Percentiles rank a stretch among this genome's conserved stretches.
These are phyloP conservation scores for Leucosporidium yakuticum DNA, from an alignment of 768 basidiomycete species.

Conservation along the genomic window DNA sequence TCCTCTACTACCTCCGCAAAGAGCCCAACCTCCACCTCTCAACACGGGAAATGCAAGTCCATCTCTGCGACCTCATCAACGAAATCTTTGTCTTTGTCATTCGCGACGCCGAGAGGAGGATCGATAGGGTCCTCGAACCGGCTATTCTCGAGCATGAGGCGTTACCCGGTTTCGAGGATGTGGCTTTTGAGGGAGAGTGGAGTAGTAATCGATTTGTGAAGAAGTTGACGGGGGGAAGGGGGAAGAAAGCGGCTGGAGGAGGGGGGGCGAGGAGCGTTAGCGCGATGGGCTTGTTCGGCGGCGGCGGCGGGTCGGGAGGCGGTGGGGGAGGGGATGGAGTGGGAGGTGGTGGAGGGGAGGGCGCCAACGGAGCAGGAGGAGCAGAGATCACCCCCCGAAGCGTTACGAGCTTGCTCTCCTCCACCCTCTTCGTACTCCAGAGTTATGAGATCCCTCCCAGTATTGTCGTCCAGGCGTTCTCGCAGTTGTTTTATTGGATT, in stretches of 20 bases:
- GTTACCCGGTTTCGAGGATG: conserved; percentile 62
- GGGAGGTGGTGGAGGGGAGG: background rate
- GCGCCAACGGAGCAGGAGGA: background rate
- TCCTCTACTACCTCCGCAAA: conserved; percentile 70
- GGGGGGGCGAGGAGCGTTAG: background rate
- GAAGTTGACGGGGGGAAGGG: conserved; percentile 42
- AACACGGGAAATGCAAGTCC: conserved; percentile 48
- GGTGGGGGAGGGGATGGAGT: background rate
- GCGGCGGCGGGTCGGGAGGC: background rate
- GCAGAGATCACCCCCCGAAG: conserved; percentile 45
- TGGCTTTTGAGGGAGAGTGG: conserved; percentile 97
- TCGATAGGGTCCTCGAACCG: conserved; percentile 77
- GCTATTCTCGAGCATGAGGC: conserved; percentile 77
- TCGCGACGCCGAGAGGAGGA: conserved; percentile 77
- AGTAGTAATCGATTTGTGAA: conserved; percentile 43
- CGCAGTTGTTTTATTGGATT: conserved; percentile 98
- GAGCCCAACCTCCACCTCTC: conserved; percentile 39
- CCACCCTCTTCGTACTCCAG: conserved; percentile 72
- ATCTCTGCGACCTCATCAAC: conserved; percentile 87
- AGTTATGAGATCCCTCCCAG: conserved; percentile 83
- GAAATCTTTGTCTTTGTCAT: conserved; percentile 96
- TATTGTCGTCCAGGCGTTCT: conserved; percentile 83
- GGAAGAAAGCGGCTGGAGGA: conserved; percentile 30
- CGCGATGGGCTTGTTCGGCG: background rate
- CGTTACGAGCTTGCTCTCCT: conserved; percentile 73